Evolutionary conservation across 345 rosid species (phyloP), one percentile per base, ranked within the genome.

Genomic region (Bruguiera sexangula): DNA sequence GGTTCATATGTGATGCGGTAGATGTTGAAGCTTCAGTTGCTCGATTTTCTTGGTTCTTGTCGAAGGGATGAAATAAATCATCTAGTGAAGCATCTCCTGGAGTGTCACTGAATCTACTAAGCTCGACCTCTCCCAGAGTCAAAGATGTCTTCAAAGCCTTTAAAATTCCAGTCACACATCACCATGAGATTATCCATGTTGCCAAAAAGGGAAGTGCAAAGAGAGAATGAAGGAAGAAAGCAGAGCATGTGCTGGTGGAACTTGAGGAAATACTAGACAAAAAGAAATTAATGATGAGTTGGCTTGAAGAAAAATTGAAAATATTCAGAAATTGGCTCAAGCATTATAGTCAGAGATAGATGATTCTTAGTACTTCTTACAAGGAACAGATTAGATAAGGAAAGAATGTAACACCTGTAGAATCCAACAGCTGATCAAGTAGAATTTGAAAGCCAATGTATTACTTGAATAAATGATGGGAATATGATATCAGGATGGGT

Each of bases 1-100:
- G 94, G 83, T 88, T 85, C 78, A 80, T 76, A 70, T 78, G 81
- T 48, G 89, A 83, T 69, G 91, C 81, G 27, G 80, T 78, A 73
- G 97, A 95, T 68, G 98, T 86, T 71, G 99, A 92, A 73, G 98
- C 91, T 79, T 85, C 96, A 74, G 85, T 77, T 48, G 79, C 76
- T 60, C 69, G 85, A 71, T 80, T 85, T 78, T 85, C 89, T 16
- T 79, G 32, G 65, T 65, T 74, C 77, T 82, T 95, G 72, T 90
- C 92, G 76, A 83, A 48, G 21, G 97, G 92, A 74, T 85, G 99
- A 85, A 94, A 94, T 75, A 92, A 82, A 87, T 92, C 99, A 73
- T 92, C 98, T 84, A 95, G 81, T 62, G 89, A 88, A 73, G 96
- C 99, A 90, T 92, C 99, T 73, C 92, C 96, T 6, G 98, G 97